Conservation (phyloP, 306 rosid genomes). For the Cucumis melo region DNA sequence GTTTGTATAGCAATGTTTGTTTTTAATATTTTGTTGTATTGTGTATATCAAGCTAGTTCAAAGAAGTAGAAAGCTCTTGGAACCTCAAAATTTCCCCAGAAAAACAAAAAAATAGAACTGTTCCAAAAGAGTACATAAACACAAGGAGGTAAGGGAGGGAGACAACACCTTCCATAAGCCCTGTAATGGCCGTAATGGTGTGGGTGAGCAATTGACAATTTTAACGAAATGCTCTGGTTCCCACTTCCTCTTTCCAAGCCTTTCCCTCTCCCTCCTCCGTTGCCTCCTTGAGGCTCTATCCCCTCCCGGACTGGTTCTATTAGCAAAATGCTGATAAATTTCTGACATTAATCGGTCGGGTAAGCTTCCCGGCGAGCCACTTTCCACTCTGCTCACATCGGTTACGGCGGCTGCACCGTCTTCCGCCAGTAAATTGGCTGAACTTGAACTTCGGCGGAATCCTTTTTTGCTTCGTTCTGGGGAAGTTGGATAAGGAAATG, state of each 20-base stretch:
- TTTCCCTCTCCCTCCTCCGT: conserved; percentile 65
- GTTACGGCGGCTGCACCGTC: conserved; percentile 25
- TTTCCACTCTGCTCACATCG: conserved; percentile 23
- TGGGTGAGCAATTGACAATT: conserved; percentile 66
- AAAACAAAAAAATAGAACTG: not conserved
- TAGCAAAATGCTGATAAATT: conserved; percentile 83
- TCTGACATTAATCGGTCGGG: conserved; percentile 63
- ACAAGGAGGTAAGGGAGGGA: conserved; percentile 14
- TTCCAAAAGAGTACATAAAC: not conserved
- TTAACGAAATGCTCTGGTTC: conserved; percentile 92
- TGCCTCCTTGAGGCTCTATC: conserved; percentile 64
- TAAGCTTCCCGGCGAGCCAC: conserved; percentile 63
- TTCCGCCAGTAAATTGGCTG: conserved; percentile 20
- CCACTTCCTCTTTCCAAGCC: conserved; percentile 57
- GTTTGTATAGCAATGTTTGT: not conserved
- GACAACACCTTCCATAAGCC: conserved; percentile 89
- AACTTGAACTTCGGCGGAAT: conserved; percentile 31
- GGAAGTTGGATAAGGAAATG: conserved; percentile 13
- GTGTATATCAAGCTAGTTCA: not conserved
- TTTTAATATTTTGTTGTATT: not conserved
- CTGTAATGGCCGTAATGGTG: conserved; percentile 72
- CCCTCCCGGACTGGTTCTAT: conserved; percentile 58
- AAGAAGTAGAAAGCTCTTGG: not conserved
- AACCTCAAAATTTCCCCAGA: not conserved
- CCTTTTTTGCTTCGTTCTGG: conserved; percentile 16